Base-by-base conservation (phyloP, 164 flowering plant genomes). In the Dillenia suffruticosa region DNA sequence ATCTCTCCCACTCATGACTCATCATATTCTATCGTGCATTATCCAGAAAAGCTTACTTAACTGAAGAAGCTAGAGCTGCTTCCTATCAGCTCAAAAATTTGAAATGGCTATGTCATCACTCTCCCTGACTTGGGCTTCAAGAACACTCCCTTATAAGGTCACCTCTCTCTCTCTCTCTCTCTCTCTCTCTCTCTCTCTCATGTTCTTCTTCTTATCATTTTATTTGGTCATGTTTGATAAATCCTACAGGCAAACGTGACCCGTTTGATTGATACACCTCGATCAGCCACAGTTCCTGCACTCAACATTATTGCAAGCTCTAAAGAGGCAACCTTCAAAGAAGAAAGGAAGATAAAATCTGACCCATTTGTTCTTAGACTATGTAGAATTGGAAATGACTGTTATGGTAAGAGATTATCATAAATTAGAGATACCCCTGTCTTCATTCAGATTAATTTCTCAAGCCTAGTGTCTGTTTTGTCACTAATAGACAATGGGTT, bases 41-140 rank as follows among this genome's bases (percentile, higher is more conserved):
- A 26, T 26, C 32, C 32, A 26, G 32, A 5, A 26, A 26, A 26
- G 32, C 5, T 26, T 4, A 26, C 32, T 26, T 2, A 2, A 26
- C 32, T 26, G 32, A 26, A 40, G 60, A 50, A 64, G 54, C 47
- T 8, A 5, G 10, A 40, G 19, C 10, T 67, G 44, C 58, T 64
- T 46, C 59, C 51, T 22, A 16, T 26, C 32, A 26, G 32, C 32
- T 2, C 26, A 15, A 12, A 52, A 22, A 71, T 24, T 26, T 26
- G 0, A 15, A 24, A 83, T 81, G 85, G 82, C 81, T 43, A 69
- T 71, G 32, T 72, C 79, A 54, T 76, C 79, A 12, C 64, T 77
- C 59, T 67, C 80, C 17, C 24, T 78, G 46, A 69, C 58, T 44
- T 78, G 70, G 74, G 71, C 65, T 47, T 71, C 86, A 26, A 26